Conservation (phyloP, 169 alveolate genomes). For the Plasmodium vivax region DNA sequence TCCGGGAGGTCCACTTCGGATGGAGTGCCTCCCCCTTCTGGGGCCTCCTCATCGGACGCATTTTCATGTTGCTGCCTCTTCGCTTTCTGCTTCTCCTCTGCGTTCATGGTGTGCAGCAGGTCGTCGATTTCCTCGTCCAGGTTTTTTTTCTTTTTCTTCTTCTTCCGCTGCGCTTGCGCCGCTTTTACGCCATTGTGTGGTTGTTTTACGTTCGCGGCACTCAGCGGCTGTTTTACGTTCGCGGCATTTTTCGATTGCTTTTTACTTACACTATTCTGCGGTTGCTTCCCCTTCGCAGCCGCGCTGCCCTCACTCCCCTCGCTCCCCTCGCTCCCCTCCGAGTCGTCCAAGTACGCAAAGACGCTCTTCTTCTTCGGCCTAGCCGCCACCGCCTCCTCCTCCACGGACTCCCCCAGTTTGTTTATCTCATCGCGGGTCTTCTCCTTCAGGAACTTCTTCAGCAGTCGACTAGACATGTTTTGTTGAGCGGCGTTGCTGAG, state of each 20-base stretch:
- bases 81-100: background rate
- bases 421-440: slow-evolving; percentile 57
- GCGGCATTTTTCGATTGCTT: background rate
- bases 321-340: background rate
- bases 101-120: slow-evolving; percentile 3
- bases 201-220: background rate
- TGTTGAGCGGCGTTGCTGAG: too few species aligned
- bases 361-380: slow-evolving; percentile 15
- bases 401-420: slow-evolving; percentile 5
- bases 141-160: slow-evolving; percentile 10
- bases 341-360: slow-evolving; percentile 16
- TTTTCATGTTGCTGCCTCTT: background rate
- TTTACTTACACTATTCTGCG: background rate
- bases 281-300: background rate
- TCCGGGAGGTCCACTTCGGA: background rate
- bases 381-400: background rate
- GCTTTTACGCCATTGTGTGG: background rate
- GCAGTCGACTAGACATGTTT: slow-evolving; percentile 58
- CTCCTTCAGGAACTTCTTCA: slow-evolving; percentile 44
- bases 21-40: background rate
- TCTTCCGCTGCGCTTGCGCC: background rate
- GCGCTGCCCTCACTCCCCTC: background rate
- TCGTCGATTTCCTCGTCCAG: slow-evolving; percentile 22
- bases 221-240: background rate
- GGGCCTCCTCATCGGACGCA: background rate